Evolutionary conservation across 768 basidiomycete genomes (phyloP).

Genomic region (Leucosporidium creatinivorum): DNA sequence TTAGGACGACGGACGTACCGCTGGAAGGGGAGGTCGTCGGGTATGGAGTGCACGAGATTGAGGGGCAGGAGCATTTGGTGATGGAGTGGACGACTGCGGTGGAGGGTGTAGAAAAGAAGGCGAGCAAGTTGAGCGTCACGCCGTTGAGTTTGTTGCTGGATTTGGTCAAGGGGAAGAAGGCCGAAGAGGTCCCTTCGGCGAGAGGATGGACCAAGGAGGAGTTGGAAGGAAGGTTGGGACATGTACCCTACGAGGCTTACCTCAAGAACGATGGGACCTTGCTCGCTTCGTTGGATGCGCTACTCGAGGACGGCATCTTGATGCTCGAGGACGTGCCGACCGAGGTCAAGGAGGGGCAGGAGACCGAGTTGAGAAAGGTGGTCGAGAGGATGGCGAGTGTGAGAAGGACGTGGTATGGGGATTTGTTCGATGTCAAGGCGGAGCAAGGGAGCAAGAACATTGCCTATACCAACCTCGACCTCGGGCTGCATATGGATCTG

Average conservation of each 20-base stretch:
- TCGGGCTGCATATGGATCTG: constrained; percentile 88
- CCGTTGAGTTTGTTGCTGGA: constrained; percentile 33
- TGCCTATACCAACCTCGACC: constrained; percentile 82
- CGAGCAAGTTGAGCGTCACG: constrained; percentile 25
- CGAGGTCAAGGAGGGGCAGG: constrained; percentile 52
- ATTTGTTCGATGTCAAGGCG: constrained; percentile 55
- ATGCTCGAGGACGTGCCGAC: constrained; percentile 67
- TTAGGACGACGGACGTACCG: constrained; percentile 60
- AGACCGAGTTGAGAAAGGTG: constrained; percentile 62
- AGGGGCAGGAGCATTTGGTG: constrained; percentile 38
- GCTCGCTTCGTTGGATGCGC: constrained; percentile 58
- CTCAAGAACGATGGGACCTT: constrained; percentile 49
- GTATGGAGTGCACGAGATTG: constrained; percentile 44
- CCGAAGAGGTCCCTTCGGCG: not conserved
- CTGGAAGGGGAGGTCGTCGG: constrained; percentile 47
- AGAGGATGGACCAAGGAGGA: constrained; percentile 37
- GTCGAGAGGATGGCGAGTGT: constrained; percentile 66
- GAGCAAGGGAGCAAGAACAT: constrained; percentile 71
- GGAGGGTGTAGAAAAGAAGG: constrained; percentile 37
- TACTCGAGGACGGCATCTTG: constrained; percentile 63
- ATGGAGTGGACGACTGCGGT: constrained; percentile 53
- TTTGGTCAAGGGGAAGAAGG: constrained; percentile 9
- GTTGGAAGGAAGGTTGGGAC: constrained; percentile 49
- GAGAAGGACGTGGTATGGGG: constrained; percentile 81
- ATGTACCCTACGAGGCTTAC: constrained; percentile 47